Percentiles rank a stretch among this genome's conserved stretches.
Evolutionary conservation across 2,329 filamentous ascomycete genomes (phyloP).

Genomic region (Aspergillus ruber): DNA sequence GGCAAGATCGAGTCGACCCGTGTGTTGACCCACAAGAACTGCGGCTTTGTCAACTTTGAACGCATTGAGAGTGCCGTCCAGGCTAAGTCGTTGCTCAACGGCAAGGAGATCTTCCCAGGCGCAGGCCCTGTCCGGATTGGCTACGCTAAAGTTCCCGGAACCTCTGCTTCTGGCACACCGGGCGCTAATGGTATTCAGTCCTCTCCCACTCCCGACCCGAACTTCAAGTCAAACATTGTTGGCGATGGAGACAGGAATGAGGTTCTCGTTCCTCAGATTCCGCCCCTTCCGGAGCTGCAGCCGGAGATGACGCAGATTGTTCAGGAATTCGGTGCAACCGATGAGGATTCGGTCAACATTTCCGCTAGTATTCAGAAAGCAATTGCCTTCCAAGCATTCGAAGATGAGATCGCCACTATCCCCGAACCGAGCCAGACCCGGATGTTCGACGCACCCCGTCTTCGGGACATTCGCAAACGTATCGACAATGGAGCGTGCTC

Average conservation of each 20-base stretch:
- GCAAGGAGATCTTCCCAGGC: slow-evolving; percentile 96
- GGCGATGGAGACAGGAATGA: slow-evolving; percentile 26
- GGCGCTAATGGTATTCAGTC: slow-evolving; percentile 82
- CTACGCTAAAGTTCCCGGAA: slow-evolving; percentile 91
- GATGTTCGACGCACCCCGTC: slow-evolving; percentile 85
- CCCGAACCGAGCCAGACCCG: slow-evolving; percentile 82
- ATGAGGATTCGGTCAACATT: slow-evolving; percentile 70
- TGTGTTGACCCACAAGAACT: slow-evolving; percentile 97
- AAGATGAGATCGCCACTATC: slow-evolving; percentile 81
- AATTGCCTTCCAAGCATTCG: slow-evolving; percentile 65
- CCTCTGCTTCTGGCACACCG: slow-evolving; percentile 71
- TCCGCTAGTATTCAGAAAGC: slow-evolving; percentile 67
- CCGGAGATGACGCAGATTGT: slow-evolving; percentile 80
- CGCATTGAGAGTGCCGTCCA: slow-evolving; percentile 82
- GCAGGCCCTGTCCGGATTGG: slow-evolving; percentile 92
- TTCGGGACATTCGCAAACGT: slow-evolving; percentile 92
- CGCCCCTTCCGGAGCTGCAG: slow-evolving; percentile 70
- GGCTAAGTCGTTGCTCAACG: slow-evolving; percentile 81
- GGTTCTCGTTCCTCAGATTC: slow-evolving; percentile 49
- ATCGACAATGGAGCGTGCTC: slow-evolving; percentile 93
- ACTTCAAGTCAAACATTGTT: slow-evolving; percentile 37
- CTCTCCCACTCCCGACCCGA: slow-evolving; percentile 85
- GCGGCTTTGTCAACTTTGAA: slow-evolving; percentile 97
- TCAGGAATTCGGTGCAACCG: slow-evolving; percentile 75
- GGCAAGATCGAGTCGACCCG: slow-evolving; percentile 85